A percentile compares a stretch with the other conserved stretches of the same genome.
Conservation (phyloP, 2,329 filamentous ascomycete species). For the Albophoma yamanashiensis region DNA sequence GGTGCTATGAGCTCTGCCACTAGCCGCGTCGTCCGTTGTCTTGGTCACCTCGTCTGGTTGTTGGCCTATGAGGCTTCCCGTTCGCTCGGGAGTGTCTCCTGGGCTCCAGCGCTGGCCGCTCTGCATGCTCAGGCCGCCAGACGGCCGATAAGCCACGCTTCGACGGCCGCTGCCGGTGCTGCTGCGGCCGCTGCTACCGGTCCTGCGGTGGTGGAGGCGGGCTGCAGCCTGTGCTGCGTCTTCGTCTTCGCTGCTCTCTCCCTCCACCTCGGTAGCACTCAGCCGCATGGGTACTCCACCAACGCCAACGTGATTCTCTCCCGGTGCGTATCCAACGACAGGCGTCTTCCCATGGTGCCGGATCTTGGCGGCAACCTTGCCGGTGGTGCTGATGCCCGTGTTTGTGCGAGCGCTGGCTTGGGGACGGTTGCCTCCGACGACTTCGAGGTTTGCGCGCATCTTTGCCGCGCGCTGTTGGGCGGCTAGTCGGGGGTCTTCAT, state of each 20-base stretch:
- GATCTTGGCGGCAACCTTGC: slow-evolving; percentile 74
- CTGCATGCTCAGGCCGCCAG: slow-evolving; percentile 31
- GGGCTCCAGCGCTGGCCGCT: slow-evolving; percentile 39
- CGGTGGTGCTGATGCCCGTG: slow-evolving; percentile 49
- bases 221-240: slow-evolving; percentile 33
- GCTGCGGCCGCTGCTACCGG: slow-evolving; percentile 66
- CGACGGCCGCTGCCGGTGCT: slow-evolving; percentile 47
- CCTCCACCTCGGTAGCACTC: slow-evolving; percentile 91
- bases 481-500: slow-evolving; percentile 74
- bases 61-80: slow-evolving; percentile 39
- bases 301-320: slow-evolving; percentile 61
- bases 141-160: slow-evolving; percentile 37
- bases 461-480: slow-evolving; percentile 83
- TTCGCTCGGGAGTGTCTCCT: slow-evolving; percentile 43
- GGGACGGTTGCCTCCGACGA: slow-evolving; percentile 52
- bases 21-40: slow-evolving; percentile 29
- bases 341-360: slow-evolving; percentile 75
- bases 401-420: slow-evolving; percentile 38
- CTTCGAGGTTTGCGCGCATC: slow-evolving; percentile 73
- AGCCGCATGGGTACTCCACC: slow-evolving; percentile 82
- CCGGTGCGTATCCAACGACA: slow-evolving; percentile 61
- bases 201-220: slow-evolving; percentile 54
- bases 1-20: slow-evolving; percentile 38
- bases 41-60: slow-evolving; percentile 18
- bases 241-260: slow-evolving; percentile 72